Evolutionary conservation across 2,329 filamentous ascomycete genomes (phyloP), one percentile per base, ranked within the genome.

Genomic region (Microsporum audouinii): DNA sequence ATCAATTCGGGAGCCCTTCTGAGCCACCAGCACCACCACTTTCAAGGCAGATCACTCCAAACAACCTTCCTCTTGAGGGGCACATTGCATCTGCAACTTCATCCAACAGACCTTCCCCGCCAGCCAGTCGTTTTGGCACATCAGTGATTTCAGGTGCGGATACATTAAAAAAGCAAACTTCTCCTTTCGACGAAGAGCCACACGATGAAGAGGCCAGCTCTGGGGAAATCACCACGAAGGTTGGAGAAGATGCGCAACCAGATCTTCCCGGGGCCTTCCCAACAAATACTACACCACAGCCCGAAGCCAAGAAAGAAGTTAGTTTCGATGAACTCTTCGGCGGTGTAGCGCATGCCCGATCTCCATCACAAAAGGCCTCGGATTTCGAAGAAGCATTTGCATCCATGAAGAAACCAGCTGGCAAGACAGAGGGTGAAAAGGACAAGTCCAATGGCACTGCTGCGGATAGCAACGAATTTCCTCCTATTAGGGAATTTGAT

Each of bases 401-500:
- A 34, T 65, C 69, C 31, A 75, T 78, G 71, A 80, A 79, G 58
- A 74, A 77, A 36, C 23, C 56, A 76, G 79, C 49, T 76, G 76
- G 45, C 72, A 79, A 60, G 78, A 76, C 64, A 2, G 60, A 57
- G n/a, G 51, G 39, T 12, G 59, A 57, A 3, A 74, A 73, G 59
- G 71, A 63, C 10, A 68, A 70, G 23, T 34, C 68, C 8, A 70
- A 69, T 60, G 72, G 71, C 38, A 66, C 66, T 39, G 58, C 66
- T n/a, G 60, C 69, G 34, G 61, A 64, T 8, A 60, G 85, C 69
- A 81, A 84, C 27, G 94, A 97, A 71, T 97, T 97, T 70, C 94
- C 94, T 36, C 94, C 92, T 0, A 96, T 97, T 63, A 86, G 87
- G n/a, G 89, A 92, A 71, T 76, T 96, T 62, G 87, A 95, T 34